phyloP scores from a whole-genome alignment of 2,329 filamentous ascomycete species.

The Podosphaera aphanis region DNA sequence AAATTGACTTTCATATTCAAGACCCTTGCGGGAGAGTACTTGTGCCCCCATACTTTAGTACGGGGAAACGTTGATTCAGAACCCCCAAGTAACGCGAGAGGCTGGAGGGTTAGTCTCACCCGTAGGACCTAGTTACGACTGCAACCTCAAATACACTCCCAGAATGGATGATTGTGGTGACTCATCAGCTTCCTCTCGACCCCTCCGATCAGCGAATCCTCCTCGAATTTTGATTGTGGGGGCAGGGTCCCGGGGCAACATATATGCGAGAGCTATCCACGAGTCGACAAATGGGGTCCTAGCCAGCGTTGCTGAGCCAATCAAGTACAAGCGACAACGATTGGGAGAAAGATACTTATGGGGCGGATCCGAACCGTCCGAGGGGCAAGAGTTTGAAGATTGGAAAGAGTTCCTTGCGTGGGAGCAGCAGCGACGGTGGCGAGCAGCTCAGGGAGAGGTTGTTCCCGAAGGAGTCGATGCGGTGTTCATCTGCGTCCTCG shows the following conservation, averaged over 20 bases:
- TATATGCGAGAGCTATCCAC: constrained; percentile 48
- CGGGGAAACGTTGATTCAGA: no score
- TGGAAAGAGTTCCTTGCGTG: constrained; percentile 60
- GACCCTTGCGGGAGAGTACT: no score
- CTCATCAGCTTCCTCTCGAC: constrained; percentile 12
- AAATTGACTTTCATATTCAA: no score
- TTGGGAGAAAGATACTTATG: constrained; percentile 56
- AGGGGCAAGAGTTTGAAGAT: constrained; percentile 45
- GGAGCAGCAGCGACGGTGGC: constrained; percentile 36
- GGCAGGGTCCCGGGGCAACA: constrained; percentile 54
- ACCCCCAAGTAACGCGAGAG: no score
- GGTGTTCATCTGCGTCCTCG: constrained; percentile 52
- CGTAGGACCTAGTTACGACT: no score
- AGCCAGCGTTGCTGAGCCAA: constrained; percentile 59
- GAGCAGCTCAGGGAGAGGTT: constrained; percentile 24
- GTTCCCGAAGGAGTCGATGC: constrained; percentile 24
- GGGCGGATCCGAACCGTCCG: constrained; percentile 24
- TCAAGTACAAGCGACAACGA: constrained; percentile 47
- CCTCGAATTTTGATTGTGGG: constrained; percentile 59
- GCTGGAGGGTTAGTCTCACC: no score
- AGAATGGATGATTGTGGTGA: constrained; percentile 4
- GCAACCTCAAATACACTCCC: no score
- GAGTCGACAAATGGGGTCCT: constrained; percentile 43
- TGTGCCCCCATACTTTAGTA: no score
- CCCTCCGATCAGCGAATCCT: constrained; percentile 20